Percentiles rank a stretch among this genome's conserved stretches.
phyloP scores from a whole-genome alignment of 495 filamentous ascomycete species.

The Xylaria flabelliformis region DNA sequence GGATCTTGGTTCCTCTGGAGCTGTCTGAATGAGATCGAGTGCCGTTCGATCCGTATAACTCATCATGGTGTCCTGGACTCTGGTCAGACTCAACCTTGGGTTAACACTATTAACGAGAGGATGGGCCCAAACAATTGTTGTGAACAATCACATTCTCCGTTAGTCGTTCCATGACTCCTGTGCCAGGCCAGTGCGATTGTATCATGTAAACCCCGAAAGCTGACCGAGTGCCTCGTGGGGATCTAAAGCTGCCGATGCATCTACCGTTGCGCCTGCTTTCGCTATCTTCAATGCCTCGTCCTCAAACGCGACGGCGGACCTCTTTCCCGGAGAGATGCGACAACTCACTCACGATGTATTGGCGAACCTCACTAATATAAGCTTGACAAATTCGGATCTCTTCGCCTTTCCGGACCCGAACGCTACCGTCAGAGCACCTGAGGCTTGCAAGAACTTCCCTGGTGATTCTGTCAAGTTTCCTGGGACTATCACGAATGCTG shows the following conservation, averaged over 20 bases:
- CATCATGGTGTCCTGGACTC: slow-evolving; percentile 30
- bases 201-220: slow-evolving; percentile 12
- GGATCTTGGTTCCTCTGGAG: slow-evolving; percentile 10
- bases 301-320: slow-evolving; percentile 38
- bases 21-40: background rate
- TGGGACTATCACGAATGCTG: slow-evolving; percentile 52
- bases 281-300: slow-evolving; percentile 35
- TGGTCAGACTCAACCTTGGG: slow-evolving; percentile 28
- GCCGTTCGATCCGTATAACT: slow-evolving; percentile 20
- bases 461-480: slow-evolving; percentile 52
- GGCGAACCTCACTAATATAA: slow-evolving; percentile 42
- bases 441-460: slow-evolving; percentile 51
- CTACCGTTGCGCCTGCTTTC: slow-evolving; percentile 36
- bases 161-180: slow-evolving; percentile 31
- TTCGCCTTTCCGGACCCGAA: slow-evolving; percentile 40
- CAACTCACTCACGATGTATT: slow-evolving; percentile 53
- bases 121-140: slow-evolving; percentile 37
- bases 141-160: slow-evolving; percentile 37
- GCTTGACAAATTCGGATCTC: slow-evolving; percentile 39
- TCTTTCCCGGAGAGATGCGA: slow-evolving; percentile 50
- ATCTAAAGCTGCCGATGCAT: slow-evolving; percentile 35
- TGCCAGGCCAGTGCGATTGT: background rate
- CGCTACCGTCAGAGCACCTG: slow-evolving; percentile 26
- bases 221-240: slow-evolving; percentile 28
- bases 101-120: slow-evolving; percentile 25